These are phyloP conservation scores for Phialophora tarda DNA, from an alignment of 2,329 filamentous ascomycete species.

Conservation along the genomic window DNA sequence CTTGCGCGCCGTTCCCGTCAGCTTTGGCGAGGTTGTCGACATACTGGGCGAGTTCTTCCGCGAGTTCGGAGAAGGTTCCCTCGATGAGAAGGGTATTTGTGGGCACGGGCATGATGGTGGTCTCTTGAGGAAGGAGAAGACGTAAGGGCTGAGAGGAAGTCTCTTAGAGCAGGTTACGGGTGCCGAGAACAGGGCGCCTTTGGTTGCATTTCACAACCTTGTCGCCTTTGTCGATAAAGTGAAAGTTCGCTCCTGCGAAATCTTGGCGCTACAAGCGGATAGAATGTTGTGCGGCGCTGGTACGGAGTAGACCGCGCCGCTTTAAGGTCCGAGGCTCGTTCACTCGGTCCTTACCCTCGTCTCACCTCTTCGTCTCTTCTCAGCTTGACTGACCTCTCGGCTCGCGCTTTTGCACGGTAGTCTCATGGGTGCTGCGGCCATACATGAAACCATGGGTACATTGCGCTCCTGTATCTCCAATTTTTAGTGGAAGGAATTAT, in stretches of 20 bases:
- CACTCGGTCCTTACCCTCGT: too few relatives aligned
- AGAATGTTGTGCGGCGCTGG: not conserved
- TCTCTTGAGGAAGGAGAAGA: constrained; percentile 4
- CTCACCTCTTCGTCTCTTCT: too few relatives aligned
- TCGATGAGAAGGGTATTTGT: constrained; percentile 75
- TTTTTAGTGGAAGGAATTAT: too few relatives aligned
- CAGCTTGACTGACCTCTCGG: not conserved
- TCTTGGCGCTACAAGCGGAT: not conserved
- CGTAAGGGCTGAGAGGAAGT: not conserved
- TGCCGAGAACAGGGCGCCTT: not conserved
- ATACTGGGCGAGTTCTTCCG: constrained; percentile 93
- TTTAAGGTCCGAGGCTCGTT: not conserved
- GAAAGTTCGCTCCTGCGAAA: not conserved
- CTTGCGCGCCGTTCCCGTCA: constrained; percentile 58
- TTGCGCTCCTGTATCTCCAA: not conserved
- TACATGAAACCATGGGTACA: not conserved
- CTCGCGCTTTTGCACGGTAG: not conserved
- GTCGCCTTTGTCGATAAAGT: not conserved
- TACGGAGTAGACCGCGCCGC: not conserved
- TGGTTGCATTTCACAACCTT: not conserved
- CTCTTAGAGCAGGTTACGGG: not conserved
- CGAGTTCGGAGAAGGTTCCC: constrained; percentile 90
- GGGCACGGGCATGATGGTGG: constrained; percentile 61
- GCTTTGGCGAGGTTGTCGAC: constrained; percentile 80
- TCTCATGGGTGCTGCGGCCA: not conserved